Evolutionary conservation across 768 basidiomycete genomes (phyloP).

Genomic region (Rhizopogon vinicolor): DNA sequence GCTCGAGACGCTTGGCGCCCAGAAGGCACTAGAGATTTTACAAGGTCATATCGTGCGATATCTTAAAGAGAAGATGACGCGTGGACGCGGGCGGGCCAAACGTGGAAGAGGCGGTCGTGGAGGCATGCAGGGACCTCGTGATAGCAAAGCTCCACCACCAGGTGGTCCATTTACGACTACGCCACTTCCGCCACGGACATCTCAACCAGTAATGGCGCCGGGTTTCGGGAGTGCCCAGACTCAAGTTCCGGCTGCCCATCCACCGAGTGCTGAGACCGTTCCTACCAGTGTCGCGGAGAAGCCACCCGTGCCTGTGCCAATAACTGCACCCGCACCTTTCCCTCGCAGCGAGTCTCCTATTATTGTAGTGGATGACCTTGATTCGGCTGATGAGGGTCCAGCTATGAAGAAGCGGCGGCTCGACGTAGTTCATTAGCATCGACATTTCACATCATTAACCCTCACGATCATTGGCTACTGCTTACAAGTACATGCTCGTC

Average conservation of each 20-base stretch:
- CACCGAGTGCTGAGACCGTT: slow-evolving; percentile 14
- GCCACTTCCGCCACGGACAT: slow-evolving; percentile 28
- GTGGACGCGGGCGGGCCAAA: slow-evolving; percentile 17
- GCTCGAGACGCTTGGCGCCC: slow-evolving; percentile 76
- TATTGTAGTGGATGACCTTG: slow-evolving; percentile 53
- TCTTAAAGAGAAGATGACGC: slow-evolving; percentile 65
- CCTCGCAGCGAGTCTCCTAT: slow-evolving; percentile 44
- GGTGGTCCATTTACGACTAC: slow-evolving; percentile 41
- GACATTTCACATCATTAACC: neutral
- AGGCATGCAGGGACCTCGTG: neutral
- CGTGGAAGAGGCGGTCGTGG: slow-evolving; percentile 7
- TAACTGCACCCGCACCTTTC: slow-evolving; percentile 11
- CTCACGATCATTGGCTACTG: neutral
- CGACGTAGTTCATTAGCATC: slow-evolving; percentile 6
- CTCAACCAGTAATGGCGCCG: slow-evolving; percentile 7
- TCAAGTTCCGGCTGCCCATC: neutral
- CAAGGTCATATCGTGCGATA: slow-evolving; percentile 84
- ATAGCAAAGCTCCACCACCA: neutral
- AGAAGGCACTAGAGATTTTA: slow-evolving; percentile 75
- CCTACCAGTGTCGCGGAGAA: slow-evolving; percentile 12
- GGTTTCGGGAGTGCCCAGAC: neutral
- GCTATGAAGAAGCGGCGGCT: slow-evolving; percentile 50
- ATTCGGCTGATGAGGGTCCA: slow-evolving; percentile 48
- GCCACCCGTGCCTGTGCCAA: slow-evolving; percentile 30
- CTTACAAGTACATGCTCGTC: neutral